A percentile compares a stretch with the other conserved stretches of the same genome.
Conservation (phyloP, 345 rosid genomes). For the Physaria fendleri region DNA sequence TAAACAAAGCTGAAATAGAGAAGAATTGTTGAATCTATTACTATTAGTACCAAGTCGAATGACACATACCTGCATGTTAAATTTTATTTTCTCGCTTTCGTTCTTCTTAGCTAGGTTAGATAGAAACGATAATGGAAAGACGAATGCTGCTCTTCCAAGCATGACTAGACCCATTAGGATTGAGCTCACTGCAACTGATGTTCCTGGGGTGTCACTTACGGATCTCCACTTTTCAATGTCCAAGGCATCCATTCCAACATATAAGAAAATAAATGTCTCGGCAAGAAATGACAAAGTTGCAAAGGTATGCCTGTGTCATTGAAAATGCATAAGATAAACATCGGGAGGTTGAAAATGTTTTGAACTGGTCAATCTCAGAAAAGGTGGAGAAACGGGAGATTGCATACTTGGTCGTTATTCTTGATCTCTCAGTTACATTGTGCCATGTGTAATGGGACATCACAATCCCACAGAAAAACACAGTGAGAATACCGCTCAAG, state of each 20-base stretch:
- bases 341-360: constrained; percentile 9
- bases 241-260: constrained; percentile 99
- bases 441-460: constrained; percentile 99
- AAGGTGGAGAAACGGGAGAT: constrained; percentile 9
- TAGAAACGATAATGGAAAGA: constrained; percentile 82
- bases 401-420: constrained; percentile 74
- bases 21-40: not conserved
- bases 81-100: constrained; percentile 52
- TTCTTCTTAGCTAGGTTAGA: constrained; percentile 77
- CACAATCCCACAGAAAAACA: constrained; percentile 84
- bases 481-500: constrained; percentile 85
- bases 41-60: not conserved
- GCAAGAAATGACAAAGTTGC: constrained; percentile 97
- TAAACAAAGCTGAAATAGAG: not conserved
- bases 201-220: constrained; percentile 82
- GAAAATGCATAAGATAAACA: constrained; percentile 1
- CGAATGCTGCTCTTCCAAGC: constrained; percentile 94
- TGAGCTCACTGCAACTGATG: constrained; percentile 80
- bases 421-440: constrained; percentile 87
- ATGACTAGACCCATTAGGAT: constrained; percentile 64
- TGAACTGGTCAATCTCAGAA: not conserved
- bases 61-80: constrained; percentile 68
- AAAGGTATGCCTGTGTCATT: constrained; percentile 69
- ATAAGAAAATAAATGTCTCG: constrained; percentile 86
- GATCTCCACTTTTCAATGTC: constrained; percentile 97